These are phyloP conservation scores for Aspergillus leporis DNA, from an alignment of 495 filamentous ascomycete genomes.

Conservation along the genomic window DNA sequence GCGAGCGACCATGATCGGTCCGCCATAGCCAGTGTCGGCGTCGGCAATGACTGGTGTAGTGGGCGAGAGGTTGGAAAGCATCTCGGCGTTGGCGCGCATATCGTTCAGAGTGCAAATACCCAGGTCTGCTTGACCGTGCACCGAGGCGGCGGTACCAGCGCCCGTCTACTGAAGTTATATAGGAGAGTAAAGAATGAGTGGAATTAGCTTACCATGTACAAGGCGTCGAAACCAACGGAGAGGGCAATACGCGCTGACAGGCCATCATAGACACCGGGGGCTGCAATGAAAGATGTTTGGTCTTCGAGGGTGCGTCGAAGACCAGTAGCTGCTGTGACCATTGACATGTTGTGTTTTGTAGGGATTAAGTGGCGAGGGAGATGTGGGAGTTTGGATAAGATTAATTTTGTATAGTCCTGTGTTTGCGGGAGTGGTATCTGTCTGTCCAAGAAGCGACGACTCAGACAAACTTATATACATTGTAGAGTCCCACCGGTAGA, in stretches of 20 bases:
- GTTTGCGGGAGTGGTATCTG: too few relatives aligned
- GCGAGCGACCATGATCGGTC: conserved; percentile 62
- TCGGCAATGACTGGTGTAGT: conserved; percentile 65
- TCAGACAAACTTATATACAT: neutral
- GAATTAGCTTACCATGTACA: conserved; percentile 60
- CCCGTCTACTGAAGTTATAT: conserved; percentile 49
- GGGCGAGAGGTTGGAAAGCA: conserved; percentile 42
- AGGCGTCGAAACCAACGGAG: conserved; percentile 57
- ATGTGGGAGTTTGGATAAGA: too few relatives aligned
- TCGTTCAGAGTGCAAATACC: conserved; percentile 56
- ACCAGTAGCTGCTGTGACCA: conserved; percentile 32
- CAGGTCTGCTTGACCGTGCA: conserved; percentile 67
- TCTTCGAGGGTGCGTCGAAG: conserved; percentile 33
- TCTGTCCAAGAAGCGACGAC: too few relatives aligned
- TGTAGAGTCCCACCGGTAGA: neutral
- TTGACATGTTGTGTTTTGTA: conserved; percentile 26
- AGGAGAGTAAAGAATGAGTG: neutral
- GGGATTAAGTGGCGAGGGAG: neutral
- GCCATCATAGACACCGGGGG: conserved; percentile 71
- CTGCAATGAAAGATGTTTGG: conserved; percentile 44
- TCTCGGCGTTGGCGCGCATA: conserved; percentile 47
- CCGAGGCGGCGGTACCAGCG: conserved; percentile 65
- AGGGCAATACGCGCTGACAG: conserved; percentile 66
- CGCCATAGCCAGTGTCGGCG: conserved; percentile 68
- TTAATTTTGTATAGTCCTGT: too few relatives aligned